Evolutionary conservation across 179 eudicot genomes (phyloP).

Genomic region (Heliamphora pulchella): DNA sequence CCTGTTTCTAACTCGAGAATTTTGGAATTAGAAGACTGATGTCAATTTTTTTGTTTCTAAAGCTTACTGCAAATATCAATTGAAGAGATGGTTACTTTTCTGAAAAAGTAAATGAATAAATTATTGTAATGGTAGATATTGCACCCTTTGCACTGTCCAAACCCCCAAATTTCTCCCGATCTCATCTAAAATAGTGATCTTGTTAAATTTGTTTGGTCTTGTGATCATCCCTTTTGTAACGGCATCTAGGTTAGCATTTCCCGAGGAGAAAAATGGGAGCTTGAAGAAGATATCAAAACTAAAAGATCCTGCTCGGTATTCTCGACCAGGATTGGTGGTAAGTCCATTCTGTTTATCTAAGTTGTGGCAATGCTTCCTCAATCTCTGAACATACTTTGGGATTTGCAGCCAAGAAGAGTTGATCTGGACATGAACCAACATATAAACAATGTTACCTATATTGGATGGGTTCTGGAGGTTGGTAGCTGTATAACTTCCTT

Average conservation of each 20-base stretch:
- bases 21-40: no score
- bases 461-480: slow-evolving; percentile 95
- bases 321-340: slow-evolving; percentile 74
- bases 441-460: slow-evolving; percentile 91
- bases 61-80: no score
- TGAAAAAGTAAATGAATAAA: no score
- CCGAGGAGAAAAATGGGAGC: slow-evolving; percentile 81
- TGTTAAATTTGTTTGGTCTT: no score
- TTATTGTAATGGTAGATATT: no score
- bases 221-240: background rate
- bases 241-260: slow-evolving; percentile 70
- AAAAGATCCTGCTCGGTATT: slow-evolving; percentile 64
- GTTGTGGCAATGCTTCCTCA: background rate
- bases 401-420: slow-evolving; percentile 84
- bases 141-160: no score
- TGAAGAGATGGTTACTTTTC: no score
- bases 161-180: no score
- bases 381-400: slow-evolving; percentile 12
- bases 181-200: no score
- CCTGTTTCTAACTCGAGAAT: no score
- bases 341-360: slow-evolving; percentile 17
- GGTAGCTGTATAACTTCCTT: slow-evolving; percentile 15
- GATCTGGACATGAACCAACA: slow-evolving; percentile 98
- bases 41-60: no score
- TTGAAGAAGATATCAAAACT: slow-evolving; percentile 84